These are phyloP conservation scores for Dactylellina parvicollis DNA, from an alignment of 2,329 filamentous ascomycete species.

Conservation along the genomic window DNA sequence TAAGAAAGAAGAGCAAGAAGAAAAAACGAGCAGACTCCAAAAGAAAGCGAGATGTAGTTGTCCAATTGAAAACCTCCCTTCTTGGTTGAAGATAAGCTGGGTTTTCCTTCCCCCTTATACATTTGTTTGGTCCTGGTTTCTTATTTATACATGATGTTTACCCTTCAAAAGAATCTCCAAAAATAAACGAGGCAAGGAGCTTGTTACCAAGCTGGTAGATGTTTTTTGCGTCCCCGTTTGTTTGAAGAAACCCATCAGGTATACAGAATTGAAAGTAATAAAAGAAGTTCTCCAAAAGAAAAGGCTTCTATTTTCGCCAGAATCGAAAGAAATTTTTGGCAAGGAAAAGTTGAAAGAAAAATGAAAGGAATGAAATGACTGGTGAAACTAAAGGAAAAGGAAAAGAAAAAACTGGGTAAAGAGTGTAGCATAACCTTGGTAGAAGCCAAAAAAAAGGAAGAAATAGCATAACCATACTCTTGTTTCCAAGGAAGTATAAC, in stretches of 20 bases:
- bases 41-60: conserved; percentile 3
- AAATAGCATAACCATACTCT: conserved; percentile 9
- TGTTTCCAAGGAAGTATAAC: conserved; percentile 25
- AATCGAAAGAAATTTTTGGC: conserved; percentile 34
- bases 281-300: conserved; percentile 29
- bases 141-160: conserved; percentile 55
- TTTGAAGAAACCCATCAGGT: not conserved
- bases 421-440: conserved; percentile 45
- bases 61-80: conserved; percentile 11
- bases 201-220: not conserved
- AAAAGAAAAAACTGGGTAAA: conserved; percentile 49
- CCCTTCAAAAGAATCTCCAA: conserved; percentile 2
- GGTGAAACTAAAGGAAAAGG: conserved; percentile 27
- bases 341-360: conserved; percentile 27
- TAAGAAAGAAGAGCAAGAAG: conserved; percentile 8
- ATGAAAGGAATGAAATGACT: conserved; percentile 33
- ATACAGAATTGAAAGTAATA: conserved; percentile 47
- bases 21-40: not conserved
- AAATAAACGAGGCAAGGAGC: conserved; percentile 6
- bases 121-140: conserved; percentile 46
- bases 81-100: not conserved
- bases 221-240: conserved; percentile 12
- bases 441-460: conserved; percentile 9
- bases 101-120: conserved; percentile 42
- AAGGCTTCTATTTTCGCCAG: conserved; percentile 47